Percentiles rank a stretch among this genome's conserved stretches.
phyloP scores from a whole-genome alignment of 2,329 filamentous ascomycete genomes.

The Meredithiella fracta region DNA sequence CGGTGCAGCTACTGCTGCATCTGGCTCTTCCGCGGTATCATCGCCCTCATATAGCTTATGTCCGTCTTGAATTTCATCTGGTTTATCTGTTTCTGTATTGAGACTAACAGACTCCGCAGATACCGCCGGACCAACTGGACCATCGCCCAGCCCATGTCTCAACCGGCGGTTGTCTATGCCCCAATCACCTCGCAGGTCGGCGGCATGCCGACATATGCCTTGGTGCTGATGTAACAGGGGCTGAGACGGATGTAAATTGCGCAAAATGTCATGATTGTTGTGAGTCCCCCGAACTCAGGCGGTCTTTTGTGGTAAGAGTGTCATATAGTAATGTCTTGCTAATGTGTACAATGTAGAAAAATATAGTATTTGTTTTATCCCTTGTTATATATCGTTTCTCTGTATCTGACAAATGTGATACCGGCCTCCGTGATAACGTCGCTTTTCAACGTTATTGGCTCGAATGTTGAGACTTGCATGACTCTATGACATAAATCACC shows the following conservation, averaged over 20 bases:
- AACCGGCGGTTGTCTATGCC: background rate
- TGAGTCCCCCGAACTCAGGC: too few species aligned
- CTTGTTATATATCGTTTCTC: too few species aligned
- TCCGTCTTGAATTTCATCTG: background rate
- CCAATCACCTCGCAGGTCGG: background rate
- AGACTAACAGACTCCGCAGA: background rate
- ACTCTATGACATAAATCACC: too few species aligned
- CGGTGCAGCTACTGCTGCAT: background rate
- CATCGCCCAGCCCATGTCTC: background rate
- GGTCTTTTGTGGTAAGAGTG: too few species aligned
- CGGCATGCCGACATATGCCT: background rate
- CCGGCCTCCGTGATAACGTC: too few species aligned
- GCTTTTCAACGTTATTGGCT: too few species aligned
- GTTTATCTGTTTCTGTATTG: conserved; percentile 6
- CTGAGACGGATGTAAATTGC: background rate
- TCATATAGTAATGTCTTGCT: too few species aligned
- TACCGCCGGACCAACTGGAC: background rate
- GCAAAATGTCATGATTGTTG: background rate
- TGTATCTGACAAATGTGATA: too few species aligned
- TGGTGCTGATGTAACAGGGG: background rate
- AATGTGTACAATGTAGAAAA: too few species aligned
- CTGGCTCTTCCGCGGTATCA: background rate
- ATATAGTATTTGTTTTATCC: too few species aligned
- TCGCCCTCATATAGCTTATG: background rate
- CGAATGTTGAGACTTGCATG: too few species aligned